phyloP scores from a whole-genome alignment of 2,329 filamentous ascomycete genomes.

The Macroventuria anomochaeta region DNA sequence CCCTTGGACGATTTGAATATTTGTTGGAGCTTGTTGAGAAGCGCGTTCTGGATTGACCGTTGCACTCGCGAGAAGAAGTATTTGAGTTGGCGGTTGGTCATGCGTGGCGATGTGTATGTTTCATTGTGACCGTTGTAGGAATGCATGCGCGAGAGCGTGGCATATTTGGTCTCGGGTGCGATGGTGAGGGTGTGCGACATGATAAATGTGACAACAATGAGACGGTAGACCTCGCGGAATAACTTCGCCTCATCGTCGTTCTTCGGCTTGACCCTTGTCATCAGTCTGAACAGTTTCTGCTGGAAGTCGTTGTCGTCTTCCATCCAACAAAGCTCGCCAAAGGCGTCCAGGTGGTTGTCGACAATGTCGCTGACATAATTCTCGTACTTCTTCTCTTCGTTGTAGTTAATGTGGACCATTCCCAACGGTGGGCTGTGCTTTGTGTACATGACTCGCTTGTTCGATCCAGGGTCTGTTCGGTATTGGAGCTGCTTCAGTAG shows the following conservation, averaged over 20 bases:
- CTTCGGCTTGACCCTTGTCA: conserved; percentile 49
- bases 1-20: conserved; percentile 54
- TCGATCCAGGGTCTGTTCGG: conserved; percentile 46
- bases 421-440: conserved; percentile 56
- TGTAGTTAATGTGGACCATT: conserved; percentile 53
- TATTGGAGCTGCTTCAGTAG: conserved; percentile 53
- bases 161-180: conserved; percentile 46
- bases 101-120: conserved; percentile 51
- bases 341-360: conserved; percentile 49
- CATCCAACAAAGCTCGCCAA: conserved; percentile 53
- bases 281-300: conserved; percentile 50
- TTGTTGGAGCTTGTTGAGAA: conserved; percentile 56
- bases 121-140: conserved; percentile 41
- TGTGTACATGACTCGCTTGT: conserved; percentile 34
- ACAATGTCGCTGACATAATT: conserved; percentile 54
- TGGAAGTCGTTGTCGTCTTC: conserved; percentile 56
- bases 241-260: conserved; percentile 51
- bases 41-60: conserved; percentile 49
- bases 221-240: conserved; percentile 53
- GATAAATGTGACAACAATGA: conserved; percentile 57
- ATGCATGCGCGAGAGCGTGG: conserved; percentile 49
- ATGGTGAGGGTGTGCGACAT: conserved; percentile 58
- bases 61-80: conserved; percentile 57
- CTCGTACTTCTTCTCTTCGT: conserved; percentile 54
- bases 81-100: conserved; percentile 59